Evolutionary conservation across 2,329 filamentous ascomycete genomes (phyloP), one percentile per base, ranked within the genome.

Genomic region (Fusarium stilboides): DNA sequence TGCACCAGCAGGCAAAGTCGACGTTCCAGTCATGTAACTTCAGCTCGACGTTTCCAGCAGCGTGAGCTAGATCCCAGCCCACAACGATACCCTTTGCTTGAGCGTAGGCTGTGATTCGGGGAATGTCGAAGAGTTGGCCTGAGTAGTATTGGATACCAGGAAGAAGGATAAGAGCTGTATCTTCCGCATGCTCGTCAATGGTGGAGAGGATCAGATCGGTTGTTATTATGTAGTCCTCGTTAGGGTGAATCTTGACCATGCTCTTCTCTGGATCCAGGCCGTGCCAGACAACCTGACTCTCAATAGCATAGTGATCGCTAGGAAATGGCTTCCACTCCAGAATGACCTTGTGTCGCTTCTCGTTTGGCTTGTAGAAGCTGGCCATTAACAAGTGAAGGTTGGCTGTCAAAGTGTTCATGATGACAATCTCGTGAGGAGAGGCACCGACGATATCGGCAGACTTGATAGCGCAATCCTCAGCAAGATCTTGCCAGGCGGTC

Each of bases 101-200:
- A 0, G 94, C 94, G 80, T 94, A 86, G 2, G 86, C 85, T 1
- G 94, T 97, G 78, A 97, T 97, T 43, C 82, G 85, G 43, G 88
- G 80, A 6, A 98, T 94, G 78, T 97, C 93, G 72, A 97, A 92
- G 58, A 92, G 88, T 78, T 98, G 94, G 56, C 94, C 94, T 1
- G 92, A 96, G 81, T 97, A 97, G 83, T 94, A 98, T 77, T 98
- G 94, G 42, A 98, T 91, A 12, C 93, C 94, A 0, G 94, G 93
- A 0, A 98, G 87, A 6, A 97, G 86, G 1, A 97, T 81, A 10
- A 98, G 80, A 2, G 94, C 92, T 0, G 93, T 90, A 8, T 87
- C 87, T 1, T 88, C 85, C 45, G 91, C 92, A 75, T 97, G 90
- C 62, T 89, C 82, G 65, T 94, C 91, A 69, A 97, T 97, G 6